Evolutionary conservation across 805 yeast genomes (phyloP).

Genomic region (Ogataea methylovora): DNA sequence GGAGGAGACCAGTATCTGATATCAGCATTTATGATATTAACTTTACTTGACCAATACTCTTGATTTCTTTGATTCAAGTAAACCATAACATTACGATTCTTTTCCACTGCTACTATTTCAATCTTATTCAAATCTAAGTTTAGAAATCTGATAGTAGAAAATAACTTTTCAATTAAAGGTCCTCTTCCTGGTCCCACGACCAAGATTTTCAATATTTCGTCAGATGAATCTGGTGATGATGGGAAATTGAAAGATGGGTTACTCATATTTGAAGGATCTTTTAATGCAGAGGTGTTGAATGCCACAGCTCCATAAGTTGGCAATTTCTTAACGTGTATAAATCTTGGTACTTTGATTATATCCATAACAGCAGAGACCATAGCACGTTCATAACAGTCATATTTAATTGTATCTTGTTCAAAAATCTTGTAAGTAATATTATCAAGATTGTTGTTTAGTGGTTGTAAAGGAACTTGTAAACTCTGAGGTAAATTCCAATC

Average conservation of each 20-base stretch:
- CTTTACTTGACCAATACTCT: slow-evolving; percentile 44
- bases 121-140: slow-evolving; percentile 16
- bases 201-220: slow-evolving; percentile 31
- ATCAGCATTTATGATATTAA: slow-evolving; percentile 50
- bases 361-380: slow-evolving; percentile 44
- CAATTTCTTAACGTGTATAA: slow-evolving; percentile 11
- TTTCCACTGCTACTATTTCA: slow-evolving; percentile 60
- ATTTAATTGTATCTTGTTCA: slow-evolving; percentile 65
- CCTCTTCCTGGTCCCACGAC: slow-evolving; percentile 90
- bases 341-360: slow-evolving; percentile 16
- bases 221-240: neutral
- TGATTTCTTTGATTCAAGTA: slow-evolving; percentile 41
- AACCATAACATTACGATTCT: slow-evolving; percentile 53
- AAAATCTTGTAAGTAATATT: slow-evolving; percentile 58
- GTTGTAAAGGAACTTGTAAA: slow-evolving; percentile 58
- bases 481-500: slow-evolving; percentile 9
- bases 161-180: slow-evolving; percentile 55
- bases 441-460: slow-evolving; percentile 50
- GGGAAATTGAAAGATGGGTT: neutral
- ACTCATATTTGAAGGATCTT: neutral
- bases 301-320: slow-evolving; percentile 11
- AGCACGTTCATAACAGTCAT: slow-evolving; percentile 60
- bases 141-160: slow-evolving; percentile 31
- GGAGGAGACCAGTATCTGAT: slow-evolving; percentile 43
- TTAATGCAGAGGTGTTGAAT: slow-evolving; percentile 14